A percentile compares a stretch with the other conserved stretches of the same genome.
These are phyloP conservation scores for Bonia amplexicaulis DNA, from an alignment of 176 grass and related monocot genomes.

Conservation along the genomic window DNA sequence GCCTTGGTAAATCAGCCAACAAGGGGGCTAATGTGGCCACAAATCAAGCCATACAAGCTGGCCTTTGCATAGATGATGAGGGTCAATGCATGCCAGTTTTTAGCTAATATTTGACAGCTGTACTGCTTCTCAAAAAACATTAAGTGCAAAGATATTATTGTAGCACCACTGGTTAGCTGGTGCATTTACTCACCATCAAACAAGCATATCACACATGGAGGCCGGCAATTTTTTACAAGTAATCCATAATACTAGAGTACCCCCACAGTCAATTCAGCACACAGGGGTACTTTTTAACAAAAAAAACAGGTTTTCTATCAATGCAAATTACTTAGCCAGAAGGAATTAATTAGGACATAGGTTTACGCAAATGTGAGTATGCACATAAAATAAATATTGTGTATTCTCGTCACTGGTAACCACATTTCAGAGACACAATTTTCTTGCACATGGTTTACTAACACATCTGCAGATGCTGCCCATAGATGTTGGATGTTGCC, in stretches of 20 bases:
- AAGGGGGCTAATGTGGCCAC: not conserved
- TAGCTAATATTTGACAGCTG: constrained; percentile 20
- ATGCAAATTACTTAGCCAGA: not conserved
- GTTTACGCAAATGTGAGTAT: not conserved
- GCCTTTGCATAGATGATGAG: not conserved
- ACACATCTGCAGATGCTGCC: not conserved
- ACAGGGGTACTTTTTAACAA: not conserved
- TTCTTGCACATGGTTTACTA: not conserved
- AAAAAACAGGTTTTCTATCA: not conserved
- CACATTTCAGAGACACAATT: not conserved
- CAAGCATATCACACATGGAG: not conserved
- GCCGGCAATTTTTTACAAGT: not conserved
- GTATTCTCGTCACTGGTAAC: not conserved
- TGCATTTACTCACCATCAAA: constrained; percentile 33
- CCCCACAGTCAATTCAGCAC: not conserved
- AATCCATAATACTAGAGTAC: not conserved
- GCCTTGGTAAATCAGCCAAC: not conserved
- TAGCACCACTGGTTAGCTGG: not conserved
- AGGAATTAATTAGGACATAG: not conserved
- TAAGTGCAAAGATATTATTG: constrained; percentile 16
- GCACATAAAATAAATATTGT: not conserved
- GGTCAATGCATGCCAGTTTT: not conserved
- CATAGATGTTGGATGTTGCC: not conserved
- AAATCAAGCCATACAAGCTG: not conserved
- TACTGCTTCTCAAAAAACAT: constrained; percentile 11